phyloP scores from a whole-genome alignment of 2,329 filamentous ascomycete species.

The Botrytis tulipae region DNA sequence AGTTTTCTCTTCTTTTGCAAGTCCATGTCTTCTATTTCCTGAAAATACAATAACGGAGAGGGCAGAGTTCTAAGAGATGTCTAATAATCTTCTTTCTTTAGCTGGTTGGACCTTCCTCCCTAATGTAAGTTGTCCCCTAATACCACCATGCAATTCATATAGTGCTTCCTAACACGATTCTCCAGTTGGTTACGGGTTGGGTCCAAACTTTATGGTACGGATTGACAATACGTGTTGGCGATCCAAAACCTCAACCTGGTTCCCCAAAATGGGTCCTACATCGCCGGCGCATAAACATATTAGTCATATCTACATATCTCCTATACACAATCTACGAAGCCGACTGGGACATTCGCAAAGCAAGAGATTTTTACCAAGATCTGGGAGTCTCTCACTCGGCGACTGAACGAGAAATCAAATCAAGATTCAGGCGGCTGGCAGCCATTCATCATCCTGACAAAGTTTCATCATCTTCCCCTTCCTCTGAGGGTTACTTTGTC shows the following conservation, averaged over 20 bases:
- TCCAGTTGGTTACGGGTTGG: slow-evolving; percentile 73
- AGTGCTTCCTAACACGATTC: slow-evolving; percentile 22
- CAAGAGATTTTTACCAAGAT: slow-evolving; percentile 75
- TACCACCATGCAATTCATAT: background rate
- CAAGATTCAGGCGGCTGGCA: slow-evolving; percentile 56
- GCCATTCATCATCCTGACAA: slow-evolving; percentile 49
- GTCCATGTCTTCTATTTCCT: background rate
- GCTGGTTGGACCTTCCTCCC: slow-evolving; percentile 63
- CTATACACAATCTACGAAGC: slow-evolving; percentile 91
- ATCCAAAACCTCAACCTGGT: slow-evolving; percentile 71
- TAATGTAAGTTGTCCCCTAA: slow-evolving; percentile 45
- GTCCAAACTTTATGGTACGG: slow-evolving; percentile 81
- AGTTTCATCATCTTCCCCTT: slow-evolving; percentile 34
- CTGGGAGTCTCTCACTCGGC: slow-evolving; percentile 69
- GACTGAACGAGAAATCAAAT: slow-evolving; percentile 75
- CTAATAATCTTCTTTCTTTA: slow-evolving; percentile 48
- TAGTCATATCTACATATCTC: slow-evolving; percentile 81
- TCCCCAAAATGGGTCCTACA: slow-evolving; percentile 68
- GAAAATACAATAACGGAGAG: background rate
- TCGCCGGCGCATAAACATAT: slow-evolving; percentile 77
- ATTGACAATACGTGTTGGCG: slow-evolving; percentile 84
- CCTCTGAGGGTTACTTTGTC: slow-evolving; percentile 63
- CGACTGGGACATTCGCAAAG: slow-evolving; percentile 71
- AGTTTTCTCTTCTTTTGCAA: background rate
- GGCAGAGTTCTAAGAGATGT: slow-evolving; percentile 25